These are phyloP conservation scores for Zygosaccharomyces bailii DNA, from an alignment of 805 yeast genomes.

Conservation along the genomic window DNA sequence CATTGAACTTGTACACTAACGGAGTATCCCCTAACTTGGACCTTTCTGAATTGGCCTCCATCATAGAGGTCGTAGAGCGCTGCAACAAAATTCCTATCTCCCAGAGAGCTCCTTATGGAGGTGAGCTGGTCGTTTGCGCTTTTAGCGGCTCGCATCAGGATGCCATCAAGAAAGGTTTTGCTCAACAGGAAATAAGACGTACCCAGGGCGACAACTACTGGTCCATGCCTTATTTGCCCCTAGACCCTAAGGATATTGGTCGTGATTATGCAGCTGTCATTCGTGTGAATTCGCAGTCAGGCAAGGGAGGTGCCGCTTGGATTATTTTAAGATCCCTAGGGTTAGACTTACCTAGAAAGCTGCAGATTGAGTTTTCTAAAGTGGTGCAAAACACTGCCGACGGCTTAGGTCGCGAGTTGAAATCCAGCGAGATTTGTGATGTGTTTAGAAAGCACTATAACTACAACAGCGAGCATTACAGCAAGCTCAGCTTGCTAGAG, in stretches of 20 bases:
- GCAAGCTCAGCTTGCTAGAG: constrained; percentile 39
- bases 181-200: constrained; percentile 49
- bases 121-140: constrained; percentile 74
- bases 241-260: constrained; percentile 79
- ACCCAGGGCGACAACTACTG: constrained; percentile 50
- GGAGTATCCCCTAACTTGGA: constrained; percentile 72
- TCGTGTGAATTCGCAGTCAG: constrained; percentile 82
- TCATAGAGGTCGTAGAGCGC: constrained; percentile 67
- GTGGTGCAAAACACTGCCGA: constrained; percentile 66
- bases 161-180: constrained; percentile 66
- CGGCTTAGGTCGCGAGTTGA: constrained; percentile 62
- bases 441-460: constrained; percentile 57
- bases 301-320: constrained; percentile 89
- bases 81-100: constrained; percentile 74
- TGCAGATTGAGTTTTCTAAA: constrained; percentile 66
- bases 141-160: constrained; percentile 74
- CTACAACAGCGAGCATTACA: constrained; percentile 36
- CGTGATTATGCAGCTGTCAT: constrained; percentile 78
- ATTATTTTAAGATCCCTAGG: constrained; percentile 66
- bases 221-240: constrained; percentile 73
- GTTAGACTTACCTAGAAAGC: constrained; percentile 66
- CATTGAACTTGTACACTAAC: constrained; percentile 72
- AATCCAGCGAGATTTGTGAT: constrained; percentile 58
- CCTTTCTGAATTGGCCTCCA: constrained; percentile 61
- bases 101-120: constrained; percentile 78